A percentile compares a stretch with the other conserved stretches of the same genome.
These are phyloP conservation scores for Dendrostoma leiphaemia DNA, from an alignment of 2,329 filamentous ascomycete genomes.

Conservation along the genomic window DNA sequence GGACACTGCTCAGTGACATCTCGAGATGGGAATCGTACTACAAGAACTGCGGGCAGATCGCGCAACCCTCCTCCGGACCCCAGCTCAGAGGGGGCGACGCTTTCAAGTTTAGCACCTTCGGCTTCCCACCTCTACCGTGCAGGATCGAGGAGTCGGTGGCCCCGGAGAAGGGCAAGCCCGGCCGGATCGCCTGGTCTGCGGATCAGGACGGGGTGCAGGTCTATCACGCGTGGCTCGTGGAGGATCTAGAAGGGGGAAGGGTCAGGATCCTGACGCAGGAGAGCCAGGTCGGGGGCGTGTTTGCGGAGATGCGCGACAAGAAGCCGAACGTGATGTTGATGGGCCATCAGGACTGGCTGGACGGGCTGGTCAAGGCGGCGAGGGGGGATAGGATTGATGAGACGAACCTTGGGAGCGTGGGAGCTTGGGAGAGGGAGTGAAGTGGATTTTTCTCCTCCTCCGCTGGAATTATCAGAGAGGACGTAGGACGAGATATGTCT, in stretches of 20 bases:
- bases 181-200: slow-evolving; percentile 27
- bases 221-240: slow-evolving; percentile 29
- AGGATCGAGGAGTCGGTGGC: slow-evolving; percentile 24
- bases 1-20: slow-evolving; percentile 25
- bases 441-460: neutral
- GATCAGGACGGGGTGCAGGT: slow-evolving; percentile 23
- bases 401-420: slow-evolving; percentile 14
- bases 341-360: slow-evolving; percentile 30
- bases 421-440: slow-evolving; percentile 6
- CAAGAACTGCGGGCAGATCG: slow-evolving; percentile 24
- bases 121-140: slow-evolving; percentile 24
- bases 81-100: slow-evolving; percentile 24
- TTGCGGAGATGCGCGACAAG: slow-evolving; percentile 18
- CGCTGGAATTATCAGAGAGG: too few relatives aligned
- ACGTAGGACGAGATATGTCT: too few relatives aligned
- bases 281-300: slow-evolving; percentile 27
- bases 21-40: slow-evolving; percentile 30
- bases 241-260: slow-evolving; percentile 26
- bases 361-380: slow-evolving; percentile 21
- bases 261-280: slow-evolving; percentile 30
- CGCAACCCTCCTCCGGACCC: slow-evolving; percentile 24
- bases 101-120: slow-evolving; percentile 30
- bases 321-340: slow-evolving; percentile 28
- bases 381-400: slow-evolving; percentile 4
- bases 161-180: slow-evolving; percentile 17